Percentiles rank a stretch among this genome's conserved stretches.
phyloP scores from a whole-genome alignment of 2,329 filamentous ascomycete genomes.

The Arthrocladium fulminans region DNA sequence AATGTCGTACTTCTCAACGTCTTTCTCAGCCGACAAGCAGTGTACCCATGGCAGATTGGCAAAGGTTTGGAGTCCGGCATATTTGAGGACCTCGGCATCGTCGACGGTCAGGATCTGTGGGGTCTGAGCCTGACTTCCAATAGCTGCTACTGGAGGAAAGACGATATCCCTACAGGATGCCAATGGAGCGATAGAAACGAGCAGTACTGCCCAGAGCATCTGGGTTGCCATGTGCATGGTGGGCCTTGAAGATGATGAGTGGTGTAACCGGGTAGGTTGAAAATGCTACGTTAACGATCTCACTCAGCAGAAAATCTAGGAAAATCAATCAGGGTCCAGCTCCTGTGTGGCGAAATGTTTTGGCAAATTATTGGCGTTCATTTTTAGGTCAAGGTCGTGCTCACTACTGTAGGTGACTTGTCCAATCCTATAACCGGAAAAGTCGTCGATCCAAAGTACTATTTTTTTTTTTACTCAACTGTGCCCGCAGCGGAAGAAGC shows the following conservation, averaged over 20 bases:
- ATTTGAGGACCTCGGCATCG: constrained; percentile 20
- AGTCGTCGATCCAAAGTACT: too few relatives aligned
- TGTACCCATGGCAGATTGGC: constrained; percentile 28
- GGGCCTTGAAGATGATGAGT: neutral
- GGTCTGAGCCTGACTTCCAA: constrained; percentile 14
- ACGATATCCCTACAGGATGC: constrained; percentile 22
- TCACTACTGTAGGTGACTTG: too few relatives aligned
- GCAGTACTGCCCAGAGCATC: neutral
- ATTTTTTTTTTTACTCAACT: too few relatives aligned
- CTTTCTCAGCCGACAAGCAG: constrained; percentile 24
- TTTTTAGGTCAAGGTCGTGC: too few relatives aligned
- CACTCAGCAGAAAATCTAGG: neutral
- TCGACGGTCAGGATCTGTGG: neutral
- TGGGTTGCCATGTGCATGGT: neutral
- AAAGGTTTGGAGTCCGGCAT: constrained; percentile 30
- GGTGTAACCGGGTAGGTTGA: neutral
- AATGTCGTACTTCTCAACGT: constrained; percentile 28
- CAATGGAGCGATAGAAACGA: constrained; percentile 2
- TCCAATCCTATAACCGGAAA: too few relatives aligned
- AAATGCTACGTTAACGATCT: neutral
- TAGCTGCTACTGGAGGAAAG: constrained; percentile 25
- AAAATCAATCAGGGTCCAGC: too few relatives aligned
- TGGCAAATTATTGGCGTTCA: too few relatives aligned
- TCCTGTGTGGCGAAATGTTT: too few relatives aligned
- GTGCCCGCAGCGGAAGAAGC: too few relatives aligned